Base-by-base conservation (phyloP, 1,284 basidiomycete genomes). In the Pascua guehoae region DNA sequence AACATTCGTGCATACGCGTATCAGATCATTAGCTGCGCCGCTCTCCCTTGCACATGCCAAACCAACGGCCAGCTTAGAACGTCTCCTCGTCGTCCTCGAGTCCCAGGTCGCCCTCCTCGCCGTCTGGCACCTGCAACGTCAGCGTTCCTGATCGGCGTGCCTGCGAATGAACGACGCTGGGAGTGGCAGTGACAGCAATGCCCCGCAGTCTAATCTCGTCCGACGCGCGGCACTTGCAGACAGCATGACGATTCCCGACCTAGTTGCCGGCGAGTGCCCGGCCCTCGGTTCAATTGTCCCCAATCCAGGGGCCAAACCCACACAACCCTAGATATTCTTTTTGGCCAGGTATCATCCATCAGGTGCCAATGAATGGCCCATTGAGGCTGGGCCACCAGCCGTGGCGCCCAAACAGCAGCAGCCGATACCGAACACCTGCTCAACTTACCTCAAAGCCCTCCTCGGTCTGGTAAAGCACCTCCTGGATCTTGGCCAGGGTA, bases 391-490 rank as follows among this genome's bases (percentile, higher is more conserved):
- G n/a, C n/a, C n/a, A n/a, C n/a, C n/a, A n/a, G n/a, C n/a, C n/a
- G n/a, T n/a, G n/a, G 10, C 11, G n/a, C 4, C 12, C 15, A 16
- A 32, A 2, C 11, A n/a, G 11, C 17, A 38, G 8, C 14, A 15
- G 17, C 9, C 12, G 24, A 32, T 4, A 7, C 24, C 24, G 24
- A 32, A 32, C 24, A 32, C 8, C 5, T 17, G 42, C 36, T 41
- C 4, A 39, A 78, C 53, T 84, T 83, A 88, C 85, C 72, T 89
- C 88, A 67, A 89, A 89, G 37, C 88, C 88, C 46, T 83, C 91
- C 85, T 96, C 94, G 12, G 95, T 98, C 17, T 88, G 88, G 75
- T 98, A 98, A 41, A 98, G 79, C 63, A 98, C 94, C 73, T 88
- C 87, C 78, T 98, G 93, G 63, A 98, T 91, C 67, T 89, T 86